Evolutionary conservation across 2,329 filamentous ascomycete genomes (phyloP).

Genomic region (Aspergillus arachidicola): DNA sequence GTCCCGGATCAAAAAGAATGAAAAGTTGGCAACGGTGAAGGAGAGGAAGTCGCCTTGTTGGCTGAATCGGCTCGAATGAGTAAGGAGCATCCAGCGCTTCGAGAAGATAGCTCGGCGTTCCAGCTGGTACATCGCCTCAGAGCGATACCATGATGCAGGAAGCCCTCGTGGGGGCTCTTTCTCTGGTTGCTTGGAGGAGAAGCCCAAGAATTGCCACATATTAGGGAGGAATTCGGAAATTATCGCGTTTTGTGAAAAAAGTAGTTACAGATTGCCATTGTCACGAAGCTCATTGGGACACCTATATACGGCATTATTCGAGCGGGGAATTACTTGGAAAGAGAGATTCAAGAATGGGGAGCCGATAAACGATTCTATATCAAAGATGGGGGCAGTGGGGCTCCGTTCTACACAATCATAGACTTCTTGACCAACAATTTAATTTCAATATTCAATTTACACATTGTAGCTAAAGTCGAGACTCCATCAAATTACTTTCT

Average conservation of each 20-base stretch:
- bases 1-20: neutral
- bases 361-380: neutral
- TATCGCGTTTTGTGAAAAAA: neutral
- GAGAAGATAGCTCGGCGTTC: slow-evolving; percentile 31
- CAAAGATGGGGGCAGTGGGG: neutral
- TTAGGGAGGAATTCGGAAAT: too few relatives aligned
- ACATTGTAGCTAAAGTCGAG: neutral
- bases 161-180: slow-evolving; percentile 17
- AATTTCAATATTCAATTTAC: neutral
- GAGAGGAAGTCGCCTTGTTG: slow-evolving; percentile 25
- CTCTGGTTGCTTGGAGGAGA: neutral
- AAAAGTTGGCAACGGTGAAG: neutral
- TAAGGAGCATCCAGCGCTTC: slow-evolving; percentile 28
- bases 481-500: neutral
- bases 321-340: neutral
- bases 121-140: slow-evolving; percentile 27
- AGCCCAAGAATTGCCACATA: neutral
- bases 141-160: slow-evolving; percentile 31
- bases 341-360: neutral
- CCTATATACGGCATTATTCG: neutral
- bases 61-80: slow-evolving; percentile 22
- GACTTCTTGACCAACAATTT: neutral
- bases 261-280: neutral
- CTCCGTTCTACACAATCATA: neutral
- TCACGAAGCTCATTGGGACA: neutral